Conservation (phyloP, 495 filamentous ascomycete genomes). For the Aspergillus nidulans region DNA sequence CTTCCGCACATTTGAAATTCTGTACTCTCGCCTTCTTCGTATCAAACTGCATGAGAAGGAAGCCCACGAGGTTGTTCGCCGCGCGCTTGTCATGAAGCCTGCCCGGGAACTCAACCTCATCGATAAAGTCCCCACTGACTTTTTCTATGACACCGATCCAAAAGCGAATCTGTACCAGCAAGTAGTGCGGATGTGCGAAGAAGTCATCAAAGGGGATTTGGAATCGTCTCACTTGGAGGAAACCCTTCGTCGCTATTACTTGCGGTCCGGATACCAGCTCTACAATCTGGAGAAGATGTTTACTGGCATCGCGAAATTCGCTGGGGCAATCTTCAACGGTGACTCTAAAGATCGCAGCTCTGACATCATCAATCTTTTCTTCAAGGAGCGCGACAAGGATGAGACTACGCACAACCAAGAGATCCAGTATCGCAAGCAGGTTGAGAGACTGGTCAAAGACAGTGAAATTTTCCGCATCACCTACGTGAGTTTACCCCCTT, state of each 20-base stretch:
- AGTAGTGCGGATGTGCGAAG: conserved; percentile 62
- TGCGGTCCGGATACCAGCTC: conserved; percentile 81
- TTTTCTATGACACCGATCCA: conserved; percentile 63
- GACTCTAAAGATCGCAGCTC: conserved; percentile 89
- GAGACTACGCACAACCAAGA: conserved; percentile 81
- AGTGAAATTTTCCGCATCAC: conserved; percentile 83
- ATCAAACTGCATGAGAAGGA: conserved; percentile 73
- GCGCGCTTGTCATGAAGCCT: conserved; percentile 63
- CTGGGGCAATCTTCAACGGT: conserved; percentile 64
- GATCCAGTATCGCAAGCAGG: conserved; percentile 79
- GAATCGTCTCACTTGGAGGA: conserved; percentile 83
- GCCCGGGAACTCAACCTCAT: conserved; percentile 74
- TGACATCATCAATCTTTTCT: conserved; percentile 78
- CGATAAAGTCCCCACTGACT: conserved; percentile 73
- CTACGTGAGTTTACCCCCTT: conserved; percentile 56
- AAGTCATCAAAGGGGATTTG: conserved; percentile 66
- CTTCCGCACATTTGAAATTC: conserved; percentile 81
- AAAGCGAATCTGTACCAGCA: conserved; percentile 66
- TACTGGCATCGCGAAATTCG: conserved; percentile 68
- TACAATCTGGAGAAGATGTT: conserved; percentile 88
- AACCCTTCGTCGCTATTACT: conserved; percentile 80
- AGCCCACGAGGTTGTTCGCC: conserved; percentile 66
- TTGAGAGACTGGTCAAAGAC: conserved; percentile 81
- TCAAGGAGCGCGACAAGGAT: conserved; percentile 71
- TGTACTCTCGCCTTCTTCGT: conserved; percentile 76